These are phyloP conservation scores for Zygosaccharomyces rouxii DNA, from an alignment of 805 yeast genomes.

Conservation along the genomic window DNA sequence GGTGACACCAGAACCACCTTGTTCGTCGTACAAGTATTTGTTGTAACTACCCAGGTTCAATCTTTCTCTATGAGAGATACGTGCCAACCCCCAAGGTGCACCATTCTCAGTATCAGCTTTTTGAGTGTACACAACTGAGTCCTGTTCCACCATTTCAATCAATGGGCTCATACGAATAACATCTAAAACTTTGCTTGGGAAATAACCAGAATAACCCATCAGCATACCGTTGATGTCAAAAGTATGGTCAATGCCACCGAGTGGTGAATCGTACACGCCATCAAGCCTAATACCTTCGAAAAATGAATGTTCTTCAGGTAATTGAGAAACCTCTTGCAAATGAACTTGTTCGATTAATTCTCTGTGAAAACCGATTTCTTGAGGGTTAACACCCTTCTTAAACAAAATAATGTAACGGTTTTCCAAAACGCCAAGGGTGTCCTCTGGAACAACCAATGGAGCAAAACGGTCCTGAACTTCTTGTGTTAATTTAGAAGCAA, in stretches of 20 bases:
- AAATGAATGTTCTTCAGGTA: slow-evolving; percentile 13
- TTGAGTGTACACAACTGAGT: slow-evolving; percentile 61
- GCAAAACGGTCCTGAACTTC: slow-evolving; percentile 29
- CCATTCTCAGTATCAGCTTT: slow-evolving; percentile 68
- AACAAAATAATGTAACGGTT: slow-evolving; percentile 82
- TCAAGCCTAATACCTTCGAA: slow-evolving; percentile 34
- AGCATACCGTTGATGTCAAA: slow-evolving; percentile 56
- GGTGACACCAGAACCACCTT: slow-evolving; percentile 80
- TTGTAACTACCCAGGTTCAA: slow-evolving; percentile 65
- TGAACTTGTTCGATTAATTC: slow-evolving; percentile 59
- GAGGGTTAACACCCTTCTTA: slow-evolving; percentile 55
- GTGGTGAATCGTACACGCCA: slow-evolving; percentile 24
- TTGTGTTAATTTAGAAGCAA: background rate
- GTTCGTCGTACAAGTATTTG: slow-evolving; percentile 66
- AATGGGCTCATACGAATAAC: slow-evolving; percentile 62
- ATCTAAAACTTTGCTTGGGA: slow-evolving; percentile 70
- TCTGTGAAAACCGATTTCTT: slow-evolving; percentile 59
- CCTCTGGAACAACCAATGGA: slow-evolving; percentile 43
- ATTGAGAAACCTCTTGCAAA: slow-evolving; percentile 39
- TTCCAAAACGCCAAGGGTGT: background rate
- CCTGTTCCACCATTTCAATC: slow-evolving; percentile 69
- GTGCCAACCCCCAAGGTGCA: slow-evolving; percentile 93
- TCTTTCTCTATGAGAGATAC: slow-evolving; percentile 78
- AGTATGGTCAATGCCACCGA: slow-evolving; percentile 55
- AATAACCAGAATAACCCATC: slow-evolving; percentile 81